Evolutionary conservation across 2,329 filamentous ascomycete genomes (phyloP).

Genomic region (Blastomyces silverae): DNA sequence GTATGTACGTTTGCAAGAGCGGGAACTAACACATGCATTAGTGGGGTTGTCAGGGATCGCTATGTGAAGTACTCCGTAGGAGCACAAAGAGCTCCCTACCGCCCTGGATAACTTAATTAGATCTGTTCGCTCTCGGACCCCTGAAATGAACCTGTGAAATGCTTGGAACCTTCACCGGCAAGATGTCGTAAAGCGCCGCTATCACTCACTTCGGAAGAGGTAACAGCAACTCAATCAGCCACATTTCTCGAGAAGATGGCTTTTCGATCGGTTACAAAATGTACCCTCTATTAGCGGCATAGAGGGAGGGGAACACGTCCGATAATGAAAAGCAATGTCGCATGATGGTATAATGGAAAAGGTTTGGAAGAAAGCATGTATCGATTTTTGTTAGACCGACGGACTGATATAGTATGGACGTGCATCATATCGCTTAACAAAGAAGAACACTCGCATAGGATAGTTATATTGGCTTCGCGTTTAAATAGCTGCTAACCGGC

Average conservation of each 20-base stretch:
- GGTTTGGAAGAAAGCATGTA: neutral
- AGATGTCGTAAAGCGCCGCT: neutral
- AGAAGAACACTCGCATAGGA: neutral
- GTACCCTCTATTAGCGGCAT: neutral
- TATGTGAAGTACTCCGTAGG: neutral
- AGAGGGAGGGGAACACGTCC: neutral
- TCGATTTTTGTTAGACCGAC: neutral
- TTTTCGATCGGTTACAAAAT: neutral
- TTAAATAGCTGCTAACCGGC: neutral
- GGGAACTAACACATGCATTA: neutral
- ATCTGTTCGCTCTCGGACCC: neutral
- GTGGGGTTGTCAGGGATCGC: neutral
- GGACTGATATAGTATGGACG: neutral
- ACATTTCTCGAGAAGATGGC: neutral
- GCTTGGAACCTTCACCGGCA: neutral
- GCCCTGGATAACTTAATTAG: neutral
- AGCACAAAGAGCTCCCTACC: neutral
- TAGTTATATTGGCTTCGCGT: neutral
- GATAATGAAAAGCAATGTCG: neutral
- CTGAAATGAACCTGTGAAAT: neutral
- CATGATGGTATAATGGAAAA: neutral
- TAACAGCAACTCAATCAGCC: neutral
- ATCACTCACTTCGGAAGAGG: neutral
- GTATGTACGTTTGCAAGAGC: neutral
- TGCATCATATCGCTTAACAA: neutral